These are phyloP conservation scores for Thecaphora thlaspeos DNA, from an alignment of 1,284 basidiomycete genomes.

Conservation along the genomic window DNA sequence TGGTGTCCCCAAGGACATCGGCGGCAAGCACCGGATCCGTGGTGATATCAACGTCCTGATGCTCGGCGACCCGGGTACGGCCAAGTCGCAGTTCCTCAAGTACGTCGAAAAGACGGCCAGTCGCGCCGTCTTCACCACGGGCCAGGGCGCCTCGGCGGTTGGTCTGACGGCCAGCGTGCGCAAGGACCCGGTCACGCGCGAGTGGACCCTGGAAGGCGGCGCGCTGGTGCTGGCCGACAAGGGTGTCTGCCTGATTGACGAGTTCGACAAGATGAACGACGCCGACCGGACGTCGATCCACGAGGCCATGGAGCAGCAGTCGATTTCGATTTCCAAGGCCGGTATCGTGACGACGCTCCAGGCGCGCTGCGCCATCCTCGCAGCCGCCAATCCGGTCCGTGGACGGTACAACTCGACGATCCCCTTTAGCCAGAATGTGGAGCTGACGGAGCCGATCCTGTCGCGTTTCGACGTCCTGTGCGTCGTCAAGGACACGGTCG, in stretches of 20 bases:
- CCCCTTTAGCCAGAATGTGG: constrained; percentile 95
- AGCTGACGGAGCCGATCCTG: constrained; percentile 95
- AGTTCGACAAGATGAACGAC: constrained; percentile 99
- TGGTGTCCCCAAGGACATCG: constrained; percentile 91
- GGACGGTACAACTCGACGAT: constrained; percentile 60
- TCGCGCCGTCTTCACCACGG: constrained; percentile 96
- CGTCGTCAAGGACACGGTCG: constrained; percentile 95
- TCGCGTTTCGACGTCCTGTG: constrained; percentile 98
- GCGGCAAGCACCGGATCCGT: constrained; percentile 91
- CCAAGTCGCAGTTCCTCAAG: constrained; percentile 98
- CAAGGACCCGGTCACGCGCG: constrained; percentile 92
- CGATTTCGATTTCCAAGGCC: constrained; percentile 98
- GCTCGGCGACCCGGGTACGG: constrained; percentile 95
- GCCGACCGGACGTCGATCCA: constrained; percentile 85
- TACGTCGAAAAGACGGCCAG: constrained; percentile 97
- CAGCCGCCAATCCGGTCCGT: constrained; percentile 94
- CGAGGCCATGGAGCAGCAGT: constrained; percentile 99
- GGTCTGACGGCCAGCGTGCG: constrained; percentile 97
- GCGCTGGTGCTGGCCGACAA: constrained; percentile 96
- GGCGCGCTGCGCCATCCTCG: constrained; percentile 93
- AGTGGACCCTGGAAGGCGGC: constrained; percentile 98
- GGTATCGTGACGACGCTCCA: constrained; percentile 96
- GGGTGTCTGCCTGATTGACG: constrained; percentile 97
- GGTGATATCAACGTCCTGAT: constrained; percentile 96
- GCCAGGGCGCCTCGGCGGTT: constrained; percentile 94